Conservation (phyloP, 2,329 filamentous ascomycete species). For the Xylariaceae sp. region DNA sequence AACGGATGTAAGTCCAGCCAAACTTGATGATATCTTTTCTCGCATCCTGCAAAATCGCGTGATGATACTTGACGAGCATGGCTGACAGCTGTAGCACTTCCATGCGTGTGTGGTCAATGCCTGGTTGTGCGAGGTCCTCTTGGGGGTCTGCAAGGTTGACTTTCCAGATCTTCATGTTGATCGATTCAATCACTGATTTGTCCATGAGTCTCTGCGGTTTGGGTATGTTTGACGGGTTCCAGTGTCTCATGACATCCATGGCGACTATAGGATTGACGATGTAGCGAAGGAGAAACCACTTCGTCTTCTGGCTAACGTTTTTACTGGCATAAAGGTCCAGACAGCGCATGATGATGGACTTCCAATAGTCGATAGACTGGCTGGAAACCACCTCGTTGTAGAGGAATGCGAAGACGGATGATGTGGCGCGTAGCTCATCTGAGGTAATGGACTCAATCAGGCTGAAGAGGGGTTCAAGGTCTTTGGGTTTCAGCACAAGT, state of each 20-base stretch:
- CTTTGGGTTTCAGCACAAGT: conserved; percentile 68
- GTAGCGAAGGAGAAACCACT: conserved; percentile 87
- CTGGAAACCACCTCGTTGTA: conserved; percentile 82
- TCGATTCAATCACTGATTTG: conserved; percentile 79
- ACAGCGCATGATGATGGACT: conserved; percentile 76
- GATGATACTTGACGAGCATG: conserved; percentile 92
- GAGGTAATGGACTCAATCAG: conserved; percentile 81
- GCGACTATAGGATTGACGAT: conserved; percentile 94
- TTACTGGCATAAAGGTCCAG: conserved; percentile 83
- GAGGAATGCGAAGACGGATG: conserved; percentile 76
- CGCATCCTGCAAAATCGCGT: conserved; percentile 80
- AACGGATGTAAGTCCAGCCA: conserved; percentile 94
- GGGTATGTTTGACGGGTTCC: conserved; percentile 56
- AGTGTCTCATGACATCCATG: conserved; percentile 89
- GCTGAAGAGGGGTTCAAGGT: conserved; percentile 80
- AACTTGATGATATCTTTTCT: conserved; percentile 99
- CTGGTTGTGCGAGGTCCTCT: conserved; percentile 79
- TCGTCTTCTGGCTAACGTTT: conserved; percentile 79
- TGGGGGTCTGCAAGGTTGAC: conserved; percentile 77
- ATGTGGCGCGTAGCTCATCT: conserved; percentile 75
- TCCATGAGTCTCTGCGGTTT: conserved; percentile 75
- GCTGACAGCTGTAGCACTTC: conserved; percentile 93
- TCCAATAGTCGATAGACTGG: conserved; percentile 83
- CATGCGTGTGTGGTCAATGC: conserved; percentile 93
- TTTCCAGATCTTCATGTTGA: conserved; percentile 93